Percentiles rank a stretch among this genome's conserved stretches.
Conservation (phyloP, 129 eudicot species). For the Escallonia herrerae region DNA sequence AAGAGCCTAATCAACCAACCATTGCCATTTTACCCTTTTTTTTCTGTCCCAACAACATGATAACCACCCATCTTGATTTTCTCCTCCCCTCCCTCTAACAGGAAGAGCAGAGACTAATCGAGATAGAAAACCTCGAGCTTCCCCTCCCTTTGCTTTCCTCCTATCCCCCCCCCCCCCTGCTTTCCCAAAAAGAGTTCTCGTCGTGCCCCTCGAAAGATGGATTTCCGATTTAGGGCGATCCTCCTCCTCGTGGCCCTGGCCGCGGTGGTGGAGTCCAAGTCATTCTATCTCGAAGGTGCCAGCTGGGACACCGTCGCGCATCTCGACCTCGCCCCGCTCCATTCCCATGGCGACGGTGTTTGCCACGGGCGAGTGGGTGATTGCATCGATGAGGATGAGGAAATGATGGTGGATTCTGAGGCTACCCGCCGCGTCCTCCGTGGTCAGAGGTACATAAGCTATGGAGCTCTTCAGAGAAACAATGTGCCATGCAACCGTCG, state of each 20-base stretch:
- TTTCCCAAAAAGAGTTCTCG: background rate
- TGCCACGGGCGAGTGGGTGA: background rate
- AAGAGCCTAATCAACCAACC: no score
- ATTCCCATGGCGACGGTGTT: background rate
- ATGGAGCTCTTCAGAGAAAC: slow-evolving; percentile 2
- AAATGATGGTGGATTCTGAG: background rate
- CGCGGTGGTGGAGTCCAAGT: background rate
- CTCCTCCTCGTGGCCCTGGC: slow-evolving; percentile 3
- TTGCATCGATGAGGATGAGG: slow-evolving; percentile 2
- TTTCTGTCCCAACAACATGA: no score
- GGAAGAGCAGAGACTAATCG: no score
- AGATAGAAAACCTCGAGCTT: no score
- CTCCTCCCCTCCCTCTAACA: no score
- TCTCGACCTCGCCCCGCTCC: no score
- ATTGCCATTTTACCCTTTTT: no score
- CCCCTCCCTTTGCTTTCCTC: no score
- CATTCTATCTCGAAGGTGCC: background rate
- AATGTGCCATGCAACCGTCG: slow-evolving; percentile 15
- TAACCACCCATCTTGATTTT: no score
- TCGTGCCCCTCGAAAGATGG: background rate
- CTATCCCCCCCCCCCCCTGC: background rate
- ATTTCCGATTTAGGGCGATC: background rate
- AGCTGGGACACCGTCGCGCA: background rate
- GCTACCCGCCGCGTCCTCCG: slow-evolving; percentile 1
- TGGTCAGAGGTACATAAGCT: slow-evolving; percentile 5